Percentiles rank a stretch among this genome's conserved stretches.
These are phyloP conservation scores for Tardiomyces digboiensis DNA, from an alignment of 1,139 yeast genomes.

Conservation along the genomic window DNA sequence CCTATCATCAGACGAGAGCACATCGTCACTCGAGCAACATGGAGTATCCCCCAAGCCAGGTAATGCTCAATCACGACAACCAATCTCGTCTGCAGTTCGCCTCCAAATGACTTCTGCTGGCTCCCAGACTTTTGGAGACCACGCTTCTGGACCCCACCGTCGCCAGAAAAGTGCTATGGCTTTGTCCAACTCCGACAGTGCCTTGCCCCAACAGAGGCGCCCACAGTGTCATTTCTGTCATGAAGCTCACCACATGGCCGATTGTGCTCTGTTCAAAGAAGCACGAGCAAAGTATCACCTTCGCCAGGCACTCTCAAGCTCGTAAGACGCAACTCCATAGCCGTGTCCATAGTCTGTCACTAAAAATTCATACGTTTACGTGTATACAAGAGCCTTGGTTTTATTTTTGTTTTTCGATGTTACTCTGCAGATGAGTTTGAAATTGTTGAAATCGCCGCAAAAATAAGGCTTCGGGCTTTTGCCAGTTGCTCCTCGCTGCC, in stretches of 20 bases:
- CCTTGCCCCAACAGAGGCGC: not conserved
- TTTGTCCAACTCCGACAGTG: not conserved
- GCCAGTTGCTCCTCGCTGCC: not conserved
- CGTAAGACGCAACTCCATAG: no score
- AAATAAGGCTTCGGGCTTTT: not conserved
- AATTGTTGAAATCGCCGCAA: not conserved
- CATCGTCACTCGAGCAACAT: not conserved
- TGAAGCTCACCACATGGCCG: not conserved
- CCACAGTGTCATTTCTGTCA: not conserved
- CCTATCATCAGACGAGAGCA: not conserved
- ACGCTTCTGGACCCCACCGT: no score
- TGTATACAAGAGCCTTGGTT: no score
- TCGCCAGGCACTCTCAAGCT: not conserved
- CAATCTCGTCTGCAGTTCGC: not conserved
- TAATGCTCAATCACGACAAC: not conserved
- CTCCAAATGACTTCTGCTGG: not conserved
- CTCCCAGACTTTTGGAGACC: not conserved
- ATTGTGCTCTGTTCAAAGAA: not conserved
- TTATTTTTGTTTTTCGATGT: no score
- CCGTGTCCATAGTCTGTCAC: no score
- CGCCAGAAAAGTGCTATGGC: not conserved
- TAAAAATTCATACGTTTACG: no score
- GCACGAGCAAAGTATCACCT: not conserved
- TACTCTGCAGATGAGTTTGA: no score
- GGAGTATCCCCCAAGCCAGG: not conserved